A percentile compares a stretch with the other conserved stretches of the same genome.
Conservation (phyloP, 306 rosid genomes). For the Cicer chorassanicum region DNA sequence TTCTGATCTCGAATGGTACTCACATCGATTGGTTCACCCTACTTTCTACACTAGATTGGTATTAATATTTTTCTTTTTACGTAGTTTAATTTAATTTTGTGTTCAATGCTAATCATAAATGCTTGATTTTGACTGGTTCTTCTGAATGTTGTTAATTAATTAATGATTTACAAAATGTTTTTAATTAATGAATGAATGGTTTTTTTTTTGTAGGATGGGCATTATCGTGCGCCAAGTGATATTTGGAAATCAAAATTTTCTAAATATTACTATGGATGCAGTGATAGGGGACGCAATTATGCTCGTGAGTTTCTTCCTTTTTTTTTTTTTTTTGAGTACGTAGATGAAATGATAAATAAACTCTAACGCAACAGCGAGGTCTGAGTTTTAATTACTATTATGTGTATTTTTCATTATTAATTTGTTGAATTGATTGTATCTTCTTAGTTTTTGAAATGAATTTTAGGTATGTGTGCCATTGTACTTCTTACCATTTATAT, state of each 20-base stretch:
- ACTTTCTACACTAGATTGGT: conserved; percentile 67
- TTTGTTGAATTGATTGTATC: neutral
- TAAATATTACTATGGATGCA: conserved; percentile 72
- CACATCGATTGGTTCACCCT: conserved; percentile 69
- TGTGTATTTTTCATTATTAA: neutral
- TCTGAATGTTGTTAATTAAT: neutral
- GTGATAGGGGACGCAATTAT: conserved; percentile 67
- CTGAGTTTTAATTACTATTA: neutral
- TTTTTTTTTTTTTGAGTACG: no score
- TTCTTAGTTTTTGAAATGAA: neutral
- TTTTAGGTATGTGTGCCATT: neutral
- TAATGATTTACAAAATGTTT: neutral
- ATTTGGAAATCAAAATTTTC: conserved; percentile 87
- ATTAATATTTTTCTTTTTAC: neutral
- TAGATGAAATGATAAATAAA: no score
- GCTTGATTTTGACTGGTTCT: no score
- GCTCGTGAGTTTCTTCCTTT: conserved; percentile 58
- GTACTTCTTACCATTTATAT: neutral
- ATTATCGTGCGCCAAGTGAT: conserved; percentile 62
- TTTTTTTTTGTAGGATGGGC: conserved; percentile 51
- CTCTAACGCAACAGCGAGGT: no score
- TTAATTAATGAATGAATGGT: neutral
- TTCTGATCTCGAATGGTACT: conserved; percentile 97
- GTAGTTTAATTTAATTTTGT: neutral
- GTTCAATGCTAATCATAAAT: neutral